phyloP scores from a whole-genome alignment of 148 eudicot species.

The Rhododendron kiyosumense region DNA sequence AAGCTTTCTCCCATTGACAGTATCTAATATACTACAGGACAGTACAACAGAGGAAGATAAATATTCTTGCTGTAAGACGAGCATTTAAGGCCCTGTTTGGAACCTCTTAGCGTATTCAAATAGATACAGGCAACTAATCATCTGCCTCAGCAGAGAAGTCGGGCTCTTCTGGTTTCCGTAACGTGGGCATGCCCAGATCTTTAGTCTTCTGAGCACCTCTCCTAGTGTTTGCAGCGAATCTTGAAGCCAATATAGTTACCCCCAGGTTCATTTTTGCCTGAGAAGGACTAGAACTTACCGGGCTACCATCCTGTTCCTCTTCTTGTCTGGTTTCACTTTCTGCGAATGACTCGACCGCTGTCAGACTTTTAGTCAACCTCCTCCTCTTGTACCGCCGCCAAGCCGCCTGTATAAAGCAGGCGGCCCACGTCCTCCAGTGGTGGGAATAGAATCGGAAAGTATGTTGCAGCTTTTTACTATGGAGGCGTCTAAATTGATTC shows the following conservation, averaged over 20 bases:
- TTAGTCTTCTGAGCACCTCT: constrained; percentile 56
- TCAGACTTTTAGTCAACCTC: constrained; percentile 38
- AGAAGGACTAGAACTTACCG: constrained; percentile 23
- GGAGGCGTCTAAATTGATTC: constrained; percentile 76
- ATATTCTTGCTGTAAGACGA: not conserved
- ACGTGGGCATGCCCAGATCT: constrained; percentile 43
- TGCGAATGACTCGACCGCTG: constrained; percentile 16
- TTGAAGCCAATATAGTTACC: constrained; percentile 64
- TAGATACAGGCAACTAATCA: constrained; percentile 12
- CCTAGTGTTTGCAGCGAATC: constrained; percentile 81
- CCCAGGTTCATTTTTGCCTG: constrained; percentile 46
- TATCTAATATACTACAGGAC: not conserved
- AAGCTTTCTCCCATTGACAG: not conserved
- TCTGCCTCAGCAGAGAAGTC: constrained; percentile 70
- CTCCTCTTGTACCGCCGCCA: constrained; percentile 72
- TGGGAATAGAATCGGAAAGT: constrained; percentile 77
- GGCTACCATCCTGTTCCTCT: constrained; percentile 16
- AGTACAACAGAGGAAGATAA: not conserved
- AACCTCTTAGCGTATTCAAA: not conserved
- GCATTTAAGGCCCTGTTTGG: not conserved
- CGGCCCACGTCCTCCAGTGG: constrained; percentile 89
- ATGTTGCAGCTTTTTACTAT: constrained; percentile 81
- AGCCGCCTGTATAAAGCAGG: constrained; percentile 84
- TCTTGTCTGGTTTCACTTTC: constrained; percentile 22
- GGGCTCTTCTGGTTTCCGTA: constrained; percentile 85